Conservation (phyloP, 257 asterid species). For the Rubia yunnanensis region DNA sequence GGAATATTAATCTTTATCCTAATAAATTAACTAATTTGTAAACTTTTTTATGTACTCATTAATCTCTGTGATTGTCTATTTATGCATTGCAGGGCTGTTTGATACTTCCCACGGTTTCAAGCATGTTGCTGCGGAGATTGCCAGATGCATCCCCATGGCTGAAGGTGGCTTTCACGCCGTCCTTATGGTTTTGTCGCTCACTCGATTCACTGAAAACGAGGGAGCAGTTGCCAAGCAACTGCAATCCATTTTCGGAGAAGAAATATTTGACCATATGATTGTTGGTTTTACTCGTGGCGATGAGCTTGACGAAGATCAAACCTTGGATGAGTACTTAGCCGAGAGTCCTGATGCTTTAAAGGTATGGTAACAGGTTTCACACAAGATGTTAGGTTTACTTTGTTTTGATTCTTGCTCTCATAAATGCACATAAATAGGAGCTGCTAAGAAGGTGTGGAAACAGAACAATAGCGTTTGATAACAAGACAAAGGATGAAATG, state of each 20-base stretch:
- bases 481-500: slow-evolving; percentile 35
- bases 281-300: slow-evolving; percentile 68
- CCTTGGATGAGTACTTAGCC: slow-evolving; percentile 29
- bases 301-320: slow-evolving; percentile 49
- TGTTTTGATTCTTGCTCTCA: too few species aligned
- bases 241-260: not conserved
- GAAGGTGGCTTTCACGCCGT: slow-evolving; percentile 41
- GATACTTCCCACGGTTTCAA: not conserved
- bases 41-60: too few species aligned
- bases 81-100: not conserved
- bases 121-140: not conserved
- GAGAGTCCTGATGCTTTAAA: slow-evolving; percentile 35
- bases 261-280: slow-evolving; percentile 55
- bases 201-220: slow-evolving; percentile 61
- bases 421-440: too few species aligned
- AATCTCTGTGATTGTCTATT: too few species aligned
- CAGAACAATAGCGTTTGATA: slow-evolving; percentile 15
- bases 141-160: not conserved
- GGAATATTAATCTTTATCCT: too few species aligned
- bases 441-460: not conserved
- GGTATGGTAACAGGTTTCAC: slow-evolving; percentile 22
- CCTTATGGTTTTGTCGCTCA: slow-evolving; percentile 54
- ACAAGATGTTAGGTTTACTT: too few species aligned
- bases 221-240: slow-evolving; percentile 51
- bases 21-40: too few species aligned